Evolutionary conservation across 2,329 filamentous ascomycete species (phyloP).

Genomic region (Bertia moriformis): DNA sequence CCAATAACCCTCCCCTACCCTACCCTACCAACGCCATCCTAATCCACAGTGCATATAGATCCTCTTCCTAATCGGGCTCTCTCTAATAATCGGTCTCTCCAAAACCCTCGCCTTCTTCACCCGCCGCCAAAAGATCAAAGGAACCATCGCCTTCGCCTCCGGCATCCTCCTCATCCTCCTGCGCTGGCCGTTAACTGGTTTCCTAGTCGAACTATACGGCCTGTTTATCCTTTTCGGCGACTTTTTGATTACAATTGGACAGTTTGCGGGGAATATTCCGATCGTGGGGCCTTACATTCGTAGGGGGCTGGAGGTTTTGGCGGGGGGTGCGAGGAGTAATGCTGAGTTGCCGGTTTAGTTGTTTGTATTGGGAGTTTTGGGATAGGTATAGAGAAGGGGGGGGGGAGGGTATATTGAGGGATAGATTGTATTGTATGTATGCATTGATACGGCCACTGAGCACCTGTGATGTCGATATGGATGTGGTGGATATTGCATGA

Average conservation of each 20-base stretch:
- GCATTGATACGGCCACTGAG: no score
- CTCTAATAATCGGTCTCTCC: conserved; percentile 81
- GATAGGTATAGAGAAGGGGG: no score
- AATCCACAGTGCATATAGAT: no score
- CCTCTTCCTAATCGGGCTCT: conserved; percentile 91
- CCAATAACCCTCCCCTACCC: no score
- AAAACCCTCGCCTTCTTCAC: conserved; percentile 93
- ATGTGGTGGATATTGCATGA: no score
- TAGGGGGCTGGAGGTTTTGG: conserved; percentile 54
- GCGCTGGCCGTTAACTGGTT: conserved; percentile 82
- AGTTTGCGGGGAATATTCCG: conserved; percentile 73
- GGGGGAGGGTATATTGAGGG: no score
- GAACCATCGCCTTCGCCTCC: conserved; percentile 72
- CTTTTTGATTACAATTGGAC: conserved; percentile 81
- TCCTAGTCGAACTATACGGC: conserved; percentile 80
- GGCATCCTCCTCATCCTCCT: conserved; percentile 77
- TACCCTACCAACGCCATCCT: no score
- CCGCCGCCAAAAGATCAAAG: conserved; percentile 79
- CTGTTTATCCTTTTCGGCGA: conserved; percentile 90
- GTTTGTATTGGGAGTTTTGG: no score
- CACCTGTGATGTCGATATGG: no score
- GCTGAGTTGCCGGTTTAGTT: conserved; percentile 64
- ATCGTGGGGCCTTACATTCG: conserved; percentile 79
- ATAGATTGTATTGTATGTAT: no score
- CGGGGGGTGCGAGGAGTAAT: conserved; percentile 50